Evolutionary conservation across 352 stramenopile species (phyloP).

Genomic region (Aphanomyces euteiches): DNA sequence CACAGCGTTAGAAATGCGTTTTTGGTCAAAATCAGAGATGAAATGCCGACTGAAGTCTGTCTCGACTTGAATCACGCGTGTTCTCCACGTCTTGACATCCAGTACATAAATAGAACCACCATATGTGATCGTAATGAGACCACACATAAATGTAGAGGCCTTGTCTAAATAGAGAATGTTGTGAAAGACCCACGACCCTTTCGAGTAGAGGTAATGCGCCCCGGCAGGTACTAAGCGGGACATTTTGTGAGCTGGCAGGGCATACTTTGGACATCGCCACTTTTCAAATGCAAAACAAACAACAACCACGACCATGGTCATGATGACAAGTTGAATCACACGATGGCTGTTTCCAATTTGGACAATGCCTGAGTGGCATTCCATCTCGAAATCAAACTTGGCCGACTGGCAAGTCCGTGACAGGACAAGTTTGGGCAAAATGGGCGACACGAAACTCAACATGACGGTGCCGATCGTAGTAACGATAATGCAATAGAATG

Average conservation of each 20-base stretch:
- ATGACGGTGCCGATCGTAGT: background rate
- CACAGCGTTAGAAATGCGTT: background rate
- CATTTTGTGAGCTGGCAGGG: background rate
- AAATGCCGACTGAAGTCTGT: background rate
- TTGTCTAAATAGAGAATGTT: constrained; percentile 21
- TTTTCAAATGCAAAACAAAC: background rate
- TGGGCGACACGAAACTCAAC: background rate
- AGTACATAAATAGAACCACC: constrained; percentile 6
- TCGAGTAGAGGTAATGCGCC: constrained; percentile 4
- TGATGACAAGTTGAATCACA: background rate
- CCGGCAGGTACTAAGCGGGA: background rate
- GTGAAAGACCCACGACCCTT: background rate
- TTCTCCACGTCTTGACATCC: constrained; percentile 28
- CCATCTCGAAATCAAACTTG: constrained; percentile 17
- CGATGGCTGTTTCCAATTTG: background rate
- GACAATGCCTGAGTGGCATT: constrained; percentile 7
- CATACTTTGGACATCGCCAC: background rate
- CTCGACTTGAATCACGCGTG: background rate
- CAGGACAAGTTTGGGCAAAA: background rate
- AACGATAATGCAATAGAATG: background rate
- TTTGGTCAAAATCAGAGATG: background rate
- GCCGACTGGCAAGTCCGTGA: background rate
- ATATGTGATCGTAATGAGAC: background rate
- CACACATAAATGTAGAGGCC: constrained; percentile 24
- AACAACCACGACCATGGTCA: background rate